These are phyloP conservation scores for Debaryomycetaceae sp. DNA, from an alignment of 1,139 yeast species.

Conservation along the genomic window DNA sequence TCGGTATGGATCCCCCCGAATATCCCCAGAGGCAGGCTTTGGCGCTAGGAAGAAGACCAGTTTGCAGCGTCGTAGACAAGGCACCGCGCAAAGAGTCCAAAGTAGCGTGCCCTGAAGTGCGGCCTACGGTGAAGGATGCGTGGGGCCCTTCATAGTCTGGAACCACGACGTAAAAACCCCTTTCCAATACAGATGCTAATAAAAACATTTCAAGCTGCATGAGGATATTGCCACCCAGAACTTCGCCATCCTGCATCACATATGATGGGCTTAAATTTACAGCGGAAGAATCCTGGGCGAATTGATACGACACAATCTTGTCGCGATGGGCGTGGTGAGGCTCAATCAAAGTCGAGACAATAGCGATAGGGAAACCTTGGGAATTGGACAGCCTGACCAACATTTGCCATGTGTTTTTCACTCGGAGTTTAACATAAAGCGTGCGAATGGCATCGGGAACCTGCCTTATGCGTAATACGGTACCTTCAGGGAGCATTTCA, in stretches of 20 bases:
- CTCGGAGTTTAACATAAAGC: conserved; percentile 5
- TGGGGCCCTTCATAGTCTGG: conserved; percentile 25
- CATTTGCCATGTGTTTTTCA: conserved; percentile 17
- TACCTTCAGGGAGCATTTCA: conserved; percentile 12
- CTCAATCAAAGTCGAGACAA: conserved; percentile 20
- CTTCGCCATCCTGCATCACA: conserved; percentile 5
- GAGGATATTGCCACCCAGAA: conserved; percentile 1
- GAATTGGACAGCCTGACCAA: conserved; percentile 21
- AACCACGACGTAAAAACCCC: conserved; percentile 21
- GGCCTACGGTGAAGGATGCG: conserved; percentile 19
- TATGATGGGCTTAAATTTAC: conserved; percentile 24
- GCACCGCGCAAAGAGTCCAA: conserved; percentile 14
- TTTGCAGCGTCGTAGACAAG: conserved; percentile 9
- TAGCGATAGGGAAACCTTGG: conserved; percentile 19
- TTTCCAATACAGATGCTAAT: conserved; percentile 10
- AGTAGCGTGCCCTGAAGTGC: conserved; percentile 12
- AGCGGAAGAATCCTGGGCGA: conserved; percentile 22
- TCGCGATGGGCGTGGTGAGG: conserved; percentile 20
- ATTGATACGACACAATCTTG: conserved; percentile 21
- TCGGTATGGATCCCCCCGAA: conserved; percentile 25
- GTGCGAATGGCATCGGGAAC: conserved; percentile 11
- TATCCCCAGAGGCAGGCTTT: conserved; percentile 23
- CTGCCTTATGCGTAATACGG: conserved; percentile 12
- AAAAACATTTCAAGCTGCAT: conserved; percentile 12
- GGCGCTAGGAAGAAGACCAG: conserved; percentile 14